Evolutionary conservation across 1,284 basidiomycete genomes (phyloP).

Genomic region (Rhodotorula sp.): DNA sequence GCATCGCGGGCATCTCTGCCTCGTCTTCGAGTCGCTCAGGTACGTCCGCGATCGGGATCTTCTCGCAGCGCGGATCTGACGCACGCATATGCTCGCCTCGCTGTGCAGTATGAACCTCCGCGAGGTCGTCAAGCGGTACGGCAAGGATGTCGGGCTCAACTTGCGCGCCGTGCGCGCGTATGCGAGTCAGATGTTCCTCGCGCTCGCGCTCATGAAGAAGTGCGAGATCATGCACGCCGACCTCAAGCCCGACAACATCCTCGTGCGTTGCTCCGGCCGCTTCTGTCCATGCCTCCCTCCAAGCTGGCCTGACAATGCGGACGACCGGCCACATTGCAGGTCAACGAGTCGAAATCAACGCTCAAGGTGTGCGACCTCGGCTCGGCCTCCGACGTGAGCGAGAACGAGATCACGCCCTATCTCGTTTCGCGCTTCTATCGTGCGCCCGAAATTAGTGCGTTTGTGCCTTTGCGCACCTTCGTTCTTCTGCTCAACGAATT

Average conservation of each 20-base stretch:
- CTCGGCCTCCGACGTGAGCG: constrained; percentile 87
- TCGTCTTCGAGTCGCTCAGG: constrained; percentile 95
- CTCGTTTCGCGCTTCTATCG: constrained; percentile 97
- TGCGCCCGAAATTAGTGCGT: constrained; percentile 95
- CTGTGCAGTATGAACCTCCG: constrained; percentile 86
- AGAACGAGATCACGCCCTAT: constrained; percentile 97
- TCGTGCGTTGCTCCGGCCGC: constrained; percentile 59
- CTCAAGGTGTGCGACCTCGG: constrained; percentile 96
- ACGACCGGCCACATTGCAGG: constrained; percentile 56
- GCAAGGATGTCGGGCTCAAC: constrained; percentile 95
- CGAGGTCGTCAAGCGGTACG: constrained; percentile 97
- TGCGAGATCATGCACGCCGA: constrained; percentile 95
- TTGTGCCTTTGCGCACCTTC: not conserved
- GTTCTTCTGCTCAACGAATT: not conserved
- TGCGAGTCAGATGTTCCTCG: constrained; percentile 90
- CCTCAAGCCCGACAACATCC: constrained; percentile 94
- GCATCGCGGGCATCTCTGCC: constrained; percentile 91
- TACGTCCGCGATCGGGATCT: constrained; percentile 50
- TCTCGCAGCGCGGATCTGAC: not conserved
- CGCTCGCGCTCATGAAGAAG: constrained; percentile 81
- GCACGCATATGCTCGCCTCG: constrained; percentile 9
- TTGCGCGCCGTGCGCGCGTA: constrained; percentile 96
- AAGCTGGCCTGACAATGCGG: no score
- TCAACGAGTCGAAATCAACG: constrained; percentile 90
- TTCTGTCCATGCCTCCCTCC: no score